Percentiles rank a stretch among this genome's conserved stretches.
These are phyloP conservation scores for Phanerochaete carnosa DNA, from an alignment of 768 basidiomycete species.

Conservation along the genomic window DNA sequence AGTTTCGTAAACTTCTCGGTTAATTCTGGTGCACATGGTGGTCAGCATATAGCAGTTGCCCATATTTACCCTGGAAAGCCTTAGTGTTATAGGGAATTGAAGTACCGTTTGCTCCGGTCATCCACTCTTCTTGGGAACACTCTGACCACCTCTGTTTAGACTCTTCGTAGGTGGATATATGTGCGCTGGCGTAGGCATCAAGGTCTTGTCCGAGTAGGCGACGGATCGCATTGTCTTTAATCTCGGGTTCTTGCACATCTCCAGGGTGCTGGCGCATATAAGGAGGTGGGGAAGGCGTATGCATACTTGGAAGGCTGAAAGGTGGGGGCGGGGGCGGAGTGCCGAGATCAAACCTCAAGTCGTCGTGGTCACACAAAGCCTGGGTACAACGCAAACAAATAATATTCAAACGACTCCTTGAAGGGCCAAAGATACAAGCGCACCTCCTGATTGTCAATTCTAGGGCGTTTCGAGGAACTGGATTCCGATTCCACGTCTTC, in stretches of 20 bases:
- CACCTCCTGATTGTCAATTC: background rate
- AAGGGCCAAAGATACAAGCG: too few species aligned
- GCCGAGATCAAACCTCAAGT: background rate
- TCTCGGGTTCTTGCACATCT: background rate
- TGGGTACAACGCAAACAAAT: too few species aligned
- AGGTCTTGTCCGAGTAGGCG: constrained; percentile 42
- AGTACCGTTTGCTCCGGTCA: constrained; percentile 48
- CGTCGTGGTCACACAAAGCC: background rate
- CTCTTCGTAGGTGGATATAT: constrained; percentile 42
- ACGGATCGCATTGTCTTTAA: constrained; percentile 29
- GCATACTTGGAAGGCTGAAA: background rate
- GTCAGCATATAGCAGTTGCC: background rate
- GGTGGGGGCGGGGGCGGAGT: background rate
- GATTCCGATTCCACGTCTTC: background rate
- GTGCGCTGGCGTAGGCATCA: constrained; percentile 37
- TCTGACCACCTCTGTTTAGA: constrained; percentile 45
- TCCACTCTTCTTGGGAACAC: constrained; percentile 52
- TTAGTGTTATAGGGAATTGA: constrained; percentile 6
- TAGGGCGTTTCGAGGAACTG: background rate
- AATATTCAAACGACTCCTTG: too few species aligned
- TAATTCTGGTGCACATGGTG: constrained; percentile 34
- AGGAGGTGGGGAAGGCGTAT: background rate
- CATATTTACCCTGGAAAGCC: too few species aligned
- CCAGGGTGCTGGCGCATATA: background rate
- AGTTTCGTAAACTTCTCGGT: constrained; percentile 38